phyloP scores from a whole-genome alignment of 2,329 filamentous ascomycete species.

The Aspergillus clavatus region DNA sequence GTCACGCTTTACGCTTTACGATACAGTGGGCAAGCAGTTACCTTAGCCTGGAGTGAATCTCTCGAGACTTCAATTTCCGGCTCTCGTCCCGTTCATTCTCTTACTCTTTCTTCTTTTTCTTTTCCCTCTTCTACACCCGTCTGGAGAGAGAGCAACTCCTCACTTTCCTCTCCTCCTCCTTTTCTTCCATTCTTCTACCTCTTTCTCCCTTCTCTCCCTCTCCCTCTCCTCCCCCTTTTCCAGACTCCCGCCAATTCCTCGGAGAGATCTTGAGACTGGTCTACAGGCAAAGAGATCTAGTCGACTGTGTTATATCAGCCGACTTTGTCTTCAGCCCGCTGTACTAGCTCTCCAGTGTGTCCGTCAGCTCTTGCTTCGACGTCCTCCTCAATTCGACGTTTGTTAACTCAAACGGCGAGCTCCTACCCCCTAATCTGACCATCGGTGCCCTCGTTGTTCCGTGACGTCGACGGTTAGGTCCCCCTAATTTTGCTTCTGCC shows the following conservation, averaged over 20 bases:
- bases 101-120: conserved; percentile 27
- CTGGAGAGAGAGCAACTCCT: conserved; percentile 40
- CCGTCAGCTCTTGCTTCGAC: conserved; percentile 35
- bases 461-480: conserved; percentile 28
- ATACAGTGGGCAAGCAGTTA: conserved; percentile 18
- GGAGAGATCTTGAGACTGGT: conserved; percentile 39
- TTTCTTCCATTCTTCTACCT: conserved; percentile 27
- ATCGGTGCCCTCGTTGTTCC: conserved; percentile 29
- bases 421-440: conserved; percentile 21
- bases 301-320: conserved; percentile 24
- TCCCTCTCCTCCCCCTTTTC: conserved; percentile 21
- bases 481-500: conserved; percentile 36
- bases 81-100: conserved; percentile 23
- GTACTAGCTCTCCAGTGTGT: conserved; percentile 34
- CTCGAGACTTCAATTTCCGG: conserved; percentile 24
- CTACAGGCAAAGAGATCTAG: conserved; percentile 27
- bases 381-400: conserved; percentile 33
- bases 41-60: conserved; percentile 20
- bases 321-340: conserved; percentile 26
- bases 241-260: conserved; percentile 30
- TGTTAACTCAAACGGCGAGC: conserved; percentile 38
- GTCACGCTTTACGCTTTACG: conserved; percentile 19
- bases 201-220: conserved; percentile 30
- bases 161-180: conserved; percentile 32
- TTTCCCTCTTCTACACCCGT: conserved; percentile 37